Conservation (phyloP, 2,329 filamentous ascomycete species). For the Hyphodiscus sp. region DNA sequence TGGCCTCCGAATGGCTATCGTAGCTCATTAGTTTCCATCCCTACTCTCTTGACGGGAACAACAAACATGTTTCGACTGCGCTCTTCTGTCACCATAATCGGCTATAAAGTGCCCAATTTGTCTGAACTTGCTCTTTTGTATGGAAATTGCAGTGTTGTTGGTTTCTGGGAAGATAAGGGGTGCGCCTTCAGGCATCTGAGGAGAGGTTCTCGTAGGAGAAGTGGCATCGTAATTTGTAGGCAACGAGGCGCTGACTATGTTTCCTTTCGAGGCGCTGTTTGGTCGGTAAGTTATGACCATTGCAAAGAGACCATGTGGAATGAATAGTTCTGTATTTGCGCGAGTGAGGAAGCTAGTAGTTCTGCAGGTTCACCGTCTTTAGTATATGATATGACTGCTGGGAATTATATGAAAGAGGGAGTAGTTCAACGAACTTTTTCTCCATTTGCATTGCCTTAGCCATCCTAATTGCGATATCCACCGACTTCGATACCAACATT, state of each 20-base stretch:
- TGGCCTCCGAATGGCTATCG: background rate
- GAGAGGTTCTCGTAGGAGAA: background rate
- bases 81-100: slow-evolving; percentile 10
- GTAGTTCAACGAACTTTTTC: background rate
- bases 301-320: slow-evolving; percentile 46
- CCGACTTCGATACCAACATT: slow-evolving; percentile 36
- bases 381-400: too few relatives aligned
- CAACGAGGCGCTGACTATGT: slow-evolving; percentile 2
- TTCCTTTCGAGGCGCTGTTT: slow-evolving; percentile 12
- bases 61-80: slow-evolving; percentile 8
- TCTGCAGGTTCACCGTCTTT: slow-evolving; percentile 1
- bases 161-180: background rate
- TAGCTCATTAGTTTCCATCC: too few relatives aligned
- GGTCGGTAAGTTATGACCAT: slow-evolving; percentile 47
- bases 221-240: background rate
- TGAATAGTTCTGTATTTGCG: slow-evolving; percentile 49
- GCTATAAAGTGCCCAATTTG: slow-evolving; percentile 30
- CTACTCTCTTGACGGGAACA: background rate
- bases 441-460: slow-evolving; percentile 28
- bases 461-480: slow-evolving; percentile 35
- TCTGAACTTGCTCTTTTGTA: slow-evolving; percentile 23
- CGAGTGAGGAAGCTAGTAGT: slow-evolving; percentile 45
- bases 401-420: too few relatives aligned
- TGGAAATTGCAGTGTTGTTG: background rate
- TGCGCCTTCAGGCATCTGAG: background rate